Evolutionary conservation across 2,329 filamentous ascomycete genomes (phyloP).

Genomic region (Fusarium goolgardi): DNA sequence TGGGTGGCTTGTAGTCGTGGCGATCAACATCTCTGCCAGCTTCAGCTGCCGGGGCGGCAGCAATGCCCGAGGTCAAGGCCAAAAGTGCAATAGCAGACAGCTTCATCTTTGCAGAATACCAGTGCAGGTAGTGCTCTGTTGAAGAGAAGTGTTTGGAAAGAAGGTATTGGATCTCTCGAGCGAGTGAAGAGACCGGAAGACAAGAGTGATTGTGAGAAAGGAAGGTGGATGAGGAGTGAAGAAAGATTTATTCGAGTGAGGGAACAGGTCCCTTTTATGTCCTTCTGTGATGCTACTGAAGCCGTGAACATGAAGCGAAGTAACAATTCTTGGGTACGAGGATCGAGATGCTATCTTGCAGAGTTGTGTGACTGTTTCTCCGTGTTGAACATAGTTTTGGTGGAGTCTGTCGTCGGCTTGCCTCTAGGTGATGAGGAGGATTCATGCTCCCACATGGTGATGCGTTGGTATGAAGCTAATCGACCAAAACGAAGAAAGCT

Average conservation of each 20-base stretch:
- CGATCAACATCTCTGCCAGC: background rate
- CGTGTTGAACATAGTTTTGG: too few relatives aligned
- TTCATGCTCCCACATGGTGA: background rate
- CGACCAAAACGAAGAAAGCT: too few relatives aligned
- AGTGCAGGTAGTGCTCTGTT: background rate
- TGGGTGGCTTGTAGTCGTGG: conserved; percentile 6
- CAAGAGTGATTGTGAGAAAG: background rate
- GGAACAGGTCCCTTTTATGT: background rate
- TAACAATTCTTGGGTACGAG: background rate
- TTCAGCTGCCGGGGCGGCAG: conserved; percentile 11
- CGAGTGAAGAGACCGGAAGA: conserved; percentile 4
- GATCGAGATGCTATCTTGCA: background rate
- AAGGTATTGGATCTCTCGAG: background rate
- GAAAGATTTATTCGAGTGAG: background rate
- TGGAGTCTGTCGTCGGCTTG: too few relatives aligned
- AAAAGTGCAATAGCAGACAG: conserved; percentile 15
- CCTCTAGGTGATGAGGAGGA: background rate
- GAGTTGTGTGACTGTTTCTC: background rate
- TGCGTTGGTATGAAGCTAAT: background rate
- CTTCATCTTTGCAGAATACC: conserved; percentile 17
- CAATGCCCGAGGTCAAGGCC: conserved; percentile 11
- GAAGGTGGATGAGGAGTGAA: background rate
- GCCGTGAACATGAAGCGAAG: too few relatives aligned
- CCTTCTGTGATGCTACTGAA: background rate
- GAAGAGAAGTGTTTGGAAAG: background rate